Conservation (phyloP, 2,329 filamentous ascomycete species). For the Colletotrichum destructivum region DNA sequence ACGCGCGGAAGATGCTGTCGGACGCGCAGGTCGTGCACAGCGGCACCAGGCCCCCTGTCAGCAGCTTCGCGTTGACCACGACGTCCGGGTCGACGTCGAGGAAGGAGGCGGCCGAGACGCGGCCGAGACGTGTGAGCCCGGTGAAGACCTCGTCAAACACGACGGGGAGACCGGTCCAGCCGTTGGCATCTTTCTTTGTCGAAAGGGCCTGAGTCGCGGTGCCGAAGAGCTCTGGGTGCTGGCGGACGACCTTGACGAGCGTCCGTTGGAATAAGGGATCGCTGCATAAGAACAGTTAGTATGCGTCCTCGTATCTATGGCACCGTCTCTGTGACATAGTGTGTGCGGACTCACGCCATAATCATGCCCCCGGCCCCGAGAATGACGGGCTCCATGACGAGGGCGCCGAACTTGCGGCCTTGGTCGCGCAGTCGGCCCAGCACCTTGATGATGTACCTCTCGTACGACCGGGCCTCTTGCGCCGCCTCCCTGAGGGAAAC, state of each 20-base stretch:
- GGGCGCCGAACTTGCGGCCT: slow-evolving; percentile 79
- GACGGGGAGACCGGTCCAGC: slow-evolving; percentile 83
- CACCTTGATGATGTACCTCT: slow-evolving; percentile 69
- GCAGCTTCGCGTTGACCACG: slow-evolving; percentile 84
- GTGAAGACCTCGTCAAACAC: slow-evolving; percentile 93
- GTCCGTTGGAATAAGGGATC: slow-evolving; percentile 86
- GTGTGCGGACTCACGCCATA: slow-evolving; percentile 71
- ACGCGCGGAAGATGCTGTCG: slow-evolving; percentile 79
- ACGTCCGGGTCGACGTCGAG: slow-evolving; percentile 80
- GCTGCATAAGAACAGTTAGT: slow-evolving; percentile 56
- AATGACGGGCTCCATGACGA: slow-evolving; percentile 86
- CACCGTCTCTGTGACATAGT: background rate
- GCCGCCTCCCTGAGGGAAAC: slow-evolving; percentile 63
- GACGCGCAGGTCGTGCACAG: slow-evolving; percentile 84
- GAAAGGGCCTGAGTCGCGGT: slow-evolving; percentile 39
- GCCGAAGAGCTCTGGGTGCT: slow-evolving; percentile 69
- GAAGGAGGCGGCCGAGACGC: slow-evolving; percentile 79
- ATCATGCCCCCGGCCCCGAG: slow-evolving; percentile 89
- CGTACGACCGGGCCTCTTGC: slow-evolving; percentile 67
- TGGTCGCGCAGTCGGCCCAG: slow-evolving; percentile 67
- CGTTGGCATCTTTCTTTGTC: slow-evolving; percentile 41
- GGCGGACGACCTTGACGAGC: slow-evolving; percentile 77
- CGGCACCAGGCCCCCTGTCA: slow-evolving; percentile 85
- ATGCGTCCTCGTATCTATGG: too few species aligned
- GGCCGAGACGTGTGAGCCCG: slow-evolving; percentile 85